Percentiles rank a stretch among this genome's conserved stretches.
Conservation (phyloP, 2,329 filamentous ascomycete species). For the Cytospora piceae region DNA sequence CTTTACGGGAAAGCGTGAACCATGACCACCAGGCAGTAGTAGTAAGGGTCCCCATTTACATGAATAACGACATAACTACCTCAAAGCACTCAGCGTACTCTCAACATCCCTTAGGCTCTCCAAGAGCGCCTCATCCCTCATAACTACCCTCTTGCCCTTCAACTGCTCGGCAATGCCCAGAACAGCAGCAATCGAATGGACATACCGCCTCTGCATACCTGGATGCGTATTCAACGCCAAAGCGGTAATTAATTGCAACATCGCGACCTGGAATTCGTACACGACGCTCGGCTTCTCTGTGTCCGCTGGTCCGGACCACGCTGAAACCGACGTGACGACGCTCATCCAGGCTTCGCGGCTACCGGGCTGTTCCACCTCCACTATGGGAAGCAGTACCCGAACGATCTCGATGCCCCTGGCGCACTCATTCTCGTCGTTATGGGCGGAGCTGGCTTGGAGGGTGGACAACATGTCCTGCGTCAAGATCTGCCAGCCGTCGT, state of each 20-base stretch:
- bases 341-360: constrained; percentile 61
- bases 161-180: constrained; percentile 52
- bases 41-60: background rate
- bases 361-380: constrained; percentile 50
- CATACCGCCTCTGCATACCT: constrained; percentile 54
- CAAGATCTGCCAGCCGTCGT: constrained; percentile 59
- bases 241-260: constrained; percentile 58
- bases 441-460: constrained; percentile 41
- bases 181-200: constrained; percentile 55
- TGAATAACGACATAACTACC: constrained; percentile 8
- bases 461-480: constrained; percentile 53
- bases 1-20: background rate
- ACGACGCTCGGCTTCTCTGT: constrained; percentile 34
- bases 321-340: constrained; percentile 55
- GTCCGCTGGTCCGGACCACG: constrained; percentile 46
- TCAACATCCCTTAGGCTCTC: constrained; percentile 52
- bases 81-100: constrained; percentile 34
- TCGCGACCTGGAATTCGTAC: constrained; percentile 57
- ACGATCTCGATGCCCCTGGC: constrained; percentile 59
- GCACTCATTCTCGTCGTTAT: constrained; percentile 41
- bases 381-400: constrained; percentile 56
- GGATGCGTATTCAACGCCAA: constrained; percentile 52
- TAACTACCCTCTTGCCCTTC: constrained; percentile 34
- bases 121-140: constrained; percentile 38
- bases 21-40: background rate